Evolutionary conservation across 805 yeast species (phyloP), one percentile per base, ranked within the genome.

Genomic region (Candida corydali): DNA sequence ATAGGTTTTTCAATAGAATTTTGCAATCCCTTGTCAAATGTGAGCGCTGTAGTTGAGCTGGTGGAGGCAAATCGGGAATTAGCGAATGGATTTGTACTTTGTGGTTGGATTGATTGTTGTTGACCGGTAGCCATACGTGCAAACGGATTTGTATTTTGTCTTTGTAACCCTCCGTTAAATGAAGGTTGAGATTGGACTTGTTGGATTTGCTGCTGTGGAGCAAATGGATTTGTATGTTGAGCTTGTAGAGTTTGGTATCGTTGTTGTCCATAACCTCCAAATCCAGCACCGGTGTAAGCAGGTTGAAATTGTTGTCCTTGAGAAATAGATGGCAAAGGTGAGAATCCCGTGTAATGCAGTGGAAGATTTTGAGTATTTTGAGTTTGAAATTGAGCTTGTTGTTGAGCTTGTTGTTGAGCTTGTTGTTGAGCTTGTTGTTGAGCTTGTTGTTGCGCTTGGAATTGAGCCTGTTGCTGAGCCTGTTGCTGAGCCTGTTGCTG

Each of bases 271-370:
- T 68, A 73, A 1, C 78, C 79, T 9, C 82, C 82, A 54, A 78
- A 77, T 0, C 83, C 84, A 24, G 70, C 70, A 10, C 82, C 82
- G 5, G 82, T 76, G 43, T 58, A 66, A 3, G 30, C 4, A 39
- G 42, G 42, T 18, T 32, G 36, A 25, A 38, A 43, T 4, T 40
- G 23, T 42, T 47, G 58, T 6, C 41, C 45, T 31, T 44, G 46
- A 18, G 29, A 32, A 26, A 42, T 42, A 8, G 40, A 14, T 16
- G 44, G 42, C 26, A 39, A 14, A 6, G 39, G 24, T 11, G 32
- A n/a, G 19, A 35, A 43, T 3, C 29, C 33, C 4, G 35, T 32
- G 26, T 26, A 49, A 43, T 52, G 62, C 48, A 55, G 48, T 57
- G 51, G 34, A 52, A 50, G 44, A 17, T 11, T 36, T 12, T 26